Conservation (phyloP, 768 basidiomycete genomes). For the Boletus reticulatus region DNA sequence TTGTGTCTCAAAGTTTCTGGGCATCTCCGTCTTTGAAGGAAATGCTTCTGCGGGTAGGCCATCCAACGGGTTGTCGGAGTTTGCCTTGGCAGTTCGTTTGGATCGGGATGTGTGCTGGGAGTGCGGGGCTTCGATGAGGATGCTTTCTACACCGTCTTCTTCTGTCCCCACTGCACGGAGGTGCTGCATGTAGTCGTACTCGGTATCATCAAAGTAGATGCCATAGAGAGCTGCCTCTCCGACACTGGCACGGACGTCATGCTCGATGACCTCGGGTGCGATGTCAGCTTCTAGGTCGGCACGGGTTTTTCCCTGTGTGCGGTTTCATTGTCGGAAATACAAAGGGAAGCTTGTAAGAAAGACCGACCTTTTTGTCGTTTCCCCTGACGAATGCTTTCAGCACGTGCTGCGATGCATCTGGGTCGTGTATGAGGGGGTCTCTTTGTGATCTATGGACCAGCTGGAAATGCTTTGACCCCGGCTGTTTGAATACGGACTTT, state of each 20-base stretch:
- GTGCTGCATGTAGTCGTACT: slow-evolving; percentile 99
- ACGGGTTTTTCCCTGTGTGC: slow-evolving; percentile 69
- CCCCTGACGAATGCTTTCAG: slow-evolving; percentile 77
- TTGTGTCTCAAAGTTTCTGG: slow-evolving; percentile 71
- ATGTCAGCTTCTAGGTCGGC: slow-evolving; percentile 71
- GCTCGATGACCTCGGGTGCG: slow-evolving; percentile 45
- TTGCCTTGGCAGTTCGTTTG: slow-evolving; percentile 36
- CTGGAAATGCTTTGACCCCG: slow-evolving; percentile 91
- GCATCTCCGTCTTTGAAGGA: slow-evolving; percentile 72
- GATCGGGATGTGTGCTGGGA: slow-evolving; percentile 34
- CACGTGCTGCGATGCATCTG: slow-evolving; percentile 86
- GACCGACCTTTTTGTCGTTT: slow-evolving; percentile 62
- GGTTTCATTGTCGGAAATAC: neutral
- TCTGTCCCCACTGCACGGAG: slow-evolving; percentile 73
- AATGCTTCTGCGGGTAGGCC: slow-evolving; percentile 69
- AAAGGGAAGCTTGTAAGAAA: neutral
- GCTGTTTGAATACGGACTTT: slow-evolving; percentile 87
- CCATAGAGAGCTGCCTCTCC: slow-evolving; percentile 92
- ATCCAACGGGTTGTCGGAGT: slow-evolving; percentile 38
- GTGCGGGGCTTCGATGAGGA: slow-evolving; percentile 75
- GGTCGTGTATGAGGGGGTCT: slow-evolving; percentile 93
- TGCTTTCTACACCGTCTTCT: slow-evolving; percentile 78
- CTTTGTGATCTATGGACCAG: slow-evolving; percentile 95
- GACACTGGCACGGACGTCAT: slow-evolving; percentile 51
- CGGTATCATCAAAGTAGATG: slow-evolving; percentile 90